Base-by-base conservation (phyloP, 441 rosid species). In the Biscutella laevigata region DNA sequence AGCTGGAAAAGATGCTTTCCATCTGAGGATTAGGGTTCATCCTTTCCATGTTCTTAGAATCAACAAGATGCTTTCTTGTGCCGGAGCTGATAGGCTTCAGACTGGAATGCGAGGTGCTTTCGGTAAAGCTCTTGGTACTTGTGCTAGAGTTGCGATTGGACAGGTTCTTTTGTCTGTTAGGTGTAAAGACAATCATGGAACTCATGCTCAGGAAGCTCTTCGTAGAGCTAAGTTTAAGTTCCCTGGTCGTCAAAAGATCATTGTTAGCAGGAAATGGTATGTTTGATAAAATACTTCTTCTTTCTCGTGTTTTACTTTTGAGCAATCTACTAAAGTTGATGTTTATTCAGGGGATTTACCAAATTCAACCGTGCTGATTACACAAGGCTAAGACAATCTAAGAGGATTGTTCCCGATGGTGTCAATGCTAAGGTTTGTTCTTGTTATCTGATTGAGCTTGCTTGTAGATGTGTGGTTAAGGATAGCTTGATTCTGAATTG, bases 51-150 rank as follows among this genome's bases (percentile, higher is more conserved):
- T 85, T 51, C 46, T 88, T 53, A 81, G 96, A 21, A 88, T 88
- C 68, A 85, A 85, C 81, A 88, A 85, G 79, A 88, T 88, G 96
- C 95, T 88, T 74, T 88, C 96, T 0, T 88, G 95, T 61, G 96
- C 96, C 42, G 95, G 96, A 26, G 96, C 92, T 67, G 92, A 88
- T 81, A 85, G 95, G 82, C 90, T 85, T 49, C 90, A 85, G 57
- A 85, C 94, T 17, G 94, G 94, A 30, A 85, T 73, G 77, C 71
- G 86, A 35, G 86, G 86, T 64, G 86, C 86, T 43, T 80, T 80
- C 26, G 86, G 86, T 3, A 77, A 80, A 20, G 83, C 86, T 1
- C 69, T 66, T 45, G 86, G 86, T 15, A 69, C 75, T 22, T 80
- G 83, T 67, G 86, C 86, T 10, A 54, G 86, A 1, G 83, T 80